Evolutionary conservation across 768 basidiomycete species (phyloP).

Genomic region (Cyclocybe cylindracea): DNA sequence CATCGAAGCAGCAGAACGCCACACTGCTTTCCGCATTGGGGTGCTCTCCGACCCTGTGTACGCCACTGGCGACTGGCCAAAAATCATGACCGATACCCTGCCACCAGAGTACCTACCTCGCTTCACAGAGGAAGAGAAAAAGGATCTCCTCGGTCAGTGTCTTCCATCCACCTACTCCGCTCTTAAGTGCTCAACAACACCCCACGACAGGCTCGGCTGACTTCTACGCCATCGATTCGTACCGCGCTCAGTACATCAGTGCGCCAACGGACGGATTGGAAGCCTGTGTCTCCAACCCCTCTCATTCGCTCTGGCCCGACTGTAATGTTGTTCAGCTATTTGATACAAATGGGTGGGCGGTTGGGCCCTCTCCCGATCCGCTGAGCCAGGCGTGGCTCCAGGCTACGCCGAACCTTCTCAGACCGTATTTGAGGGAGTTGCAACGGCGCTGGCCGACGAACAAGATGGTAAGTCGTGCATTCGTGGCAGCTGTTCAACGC

Average conservation of each 20-base stretch:
- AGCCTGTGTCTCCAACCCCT: conserved; percentile 41
- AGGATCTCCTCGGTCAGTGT: conserved; percentile 38
- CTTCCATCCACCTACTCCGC: not conserved
- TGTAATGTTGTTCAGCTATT: conserved; percentile 42
- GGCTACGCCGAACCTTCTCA: conserved; percentile 41
- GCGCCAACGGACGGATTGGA: conserved; percentile 46
- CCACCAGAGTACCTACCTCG: conserved; percentile 47
- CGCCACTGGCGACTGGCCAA: conserved; percentile 54
- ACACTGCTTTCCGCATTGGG: conserved; percentile 52
- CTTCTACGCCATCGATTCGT: conserved; percentile 54
- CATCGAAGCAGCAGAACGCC: conserved; percentile 44
- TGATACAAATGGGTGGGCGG: conserved; percentile 49
- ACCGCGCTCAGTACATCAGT: conserved; percentile 39
- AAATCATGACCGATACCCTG: conserved; percentile 47
- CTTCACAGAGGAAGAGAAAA: conserved; percentile 46
- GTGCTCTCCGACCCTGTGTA: conserved; percentile 51
- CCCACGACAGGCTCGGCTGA: conserved; percentile 42
- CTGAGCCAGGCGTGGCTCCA: conserved; percentile 41
- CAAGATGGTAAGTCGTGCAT: conserved; percentile 38
- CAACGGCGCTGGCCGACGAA: conserved; percentile 44
- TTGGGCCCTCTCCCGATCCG: conserved; percentile 46
- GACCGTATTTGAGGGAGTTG: conserved; percentile 33
- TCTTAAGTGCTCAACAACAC: not conserved
- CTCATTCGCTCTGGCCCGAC: conserved; percentile 53
- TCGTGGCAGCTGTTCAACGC: not conserved